Evolutionary conservation across 2,329 filamentous ascomycete species (phyloP), one percentile per base, ranked within the genome.

Genomic region (Decorospora gaudefroyi): DNA sequence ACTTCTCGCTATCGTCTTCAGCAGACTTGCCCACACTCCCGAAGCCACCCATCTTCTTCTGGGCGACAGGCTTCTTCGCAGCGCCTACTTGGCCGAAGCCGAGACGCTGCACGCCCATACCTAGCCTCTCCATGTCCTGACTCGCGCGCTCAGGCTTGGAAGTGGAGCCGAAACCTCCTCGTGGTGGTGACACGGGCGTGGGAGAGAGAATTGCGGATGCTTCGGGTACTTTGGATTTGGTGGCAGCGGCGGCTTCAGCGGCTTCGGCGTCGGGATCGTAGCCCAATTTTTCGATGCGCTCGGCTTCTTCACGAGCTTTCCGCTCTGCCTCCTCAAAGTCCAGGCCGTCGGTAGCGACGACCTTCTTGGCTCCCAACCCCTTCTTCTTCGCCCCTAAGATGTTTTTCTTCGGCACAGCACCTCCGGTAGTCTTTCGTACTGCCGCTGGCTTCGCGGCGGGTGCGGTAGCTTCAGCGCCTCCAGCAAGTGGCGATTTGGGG

Each of bases 281-380:
- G 26, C 93, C 93, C 15, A 99, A 78, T 74, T 95, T 96, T 69
- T 87, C 90, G 67, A 96, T 93, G 57, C 93, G 86, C 72, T 97
- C 93, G 2, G 91, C 93, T 72, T 99, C 93, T 72, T 97, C 93
- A 71, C 92, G 95, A 29, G 93, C 93, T 74, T 95, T 96, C 72
- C 88, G 90, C 78, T 99, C 93, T 3, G 91, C 93, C 70, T 92
- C 93, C 55, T 99, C 93, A 64, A 99, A 99, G 74, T 99, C 92
- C 52, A 99, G 62, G 10, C 62, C 67, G 10, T 84, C 75, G 55
- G 44, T 39, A 38, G 91, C 87, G 21, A 75, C 75, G 22, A 95
- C 82, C 78, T 97, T 97, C 82, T 97, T 78, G 19, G 75, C 76
- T 21, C 76, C 76, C 9, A 78, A 64, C 21, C 74, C 74, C 52